A percentile compares a stretch with the other conserved stretches of the same genome.
phyloP scores from a whole-genome alignment of 768 basidiomycete genomes.

The Hygrophoropsis aurantiaca region DNA sequence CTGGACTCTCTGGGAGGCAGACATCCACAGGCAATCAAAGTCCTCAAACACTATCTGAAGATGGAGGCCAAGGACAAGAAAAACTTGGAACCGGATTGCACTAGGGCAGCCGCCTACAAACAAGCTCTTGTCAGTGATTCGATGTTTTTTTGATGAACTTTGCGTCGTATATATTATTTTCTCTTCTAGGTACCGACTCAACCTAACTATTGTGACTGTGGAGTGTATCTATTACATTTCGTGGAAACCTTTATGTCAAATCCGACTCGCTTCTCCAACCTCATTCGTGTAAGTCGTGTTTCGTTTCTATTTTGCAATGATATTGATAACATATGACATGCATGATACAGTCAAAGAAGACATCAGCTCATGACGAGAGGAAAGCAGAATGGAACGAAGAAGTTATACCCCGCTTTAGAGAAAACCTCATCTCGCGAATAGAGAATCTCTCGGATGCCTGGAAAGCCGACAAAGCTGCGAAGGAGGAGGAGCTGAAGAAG shows the following conservation, averaged over 20 bases:
- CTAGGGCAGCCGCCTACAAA: slow-evolving; percentile 41
- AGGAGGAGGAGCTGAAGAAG: slow-evolving; percentile 30
- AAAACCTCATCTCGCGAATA: slow-evolving; percentile 43
- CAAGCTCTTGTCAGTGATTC: slow-evolving; percentile 47
- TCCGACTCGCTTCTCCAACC: slow-evolving; percentile 51
- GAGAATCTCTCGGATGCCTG: slow-evolving; percentile 51
- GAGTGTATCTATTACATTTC: slow-evolving; percentile 88
- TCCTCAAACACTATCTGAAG: slow-evolving; percentile 65
- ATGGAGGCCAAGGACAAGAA: slow-evolving; percentile 80
- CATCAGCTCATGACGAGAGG: slow-evolving; percentile 36
- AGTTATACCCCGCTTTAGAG: slow-evolving; percentile 46
- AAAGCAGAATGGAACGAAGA: slow-evolving; percentile 53
- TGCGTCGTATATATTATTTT: not conserved
- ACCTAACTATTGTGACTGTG: slow-evolving; percentile 90
- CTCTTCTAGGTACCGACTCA: slow-evolving; percentile 76
- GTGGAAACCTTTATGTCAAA: slow-evolving; percentile 72
- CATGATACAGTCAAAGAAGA: slow-evolving; percentile 28
- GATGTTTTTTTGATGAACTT: not conserved
- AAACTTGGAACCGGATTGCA: slow-evolving; percentile 31
- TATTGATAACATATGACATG: slow-evolving; percentile 1
- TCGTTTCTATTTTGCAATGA: not conserved
- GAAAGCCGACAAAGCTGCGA: slow-evolving; percentile 43
- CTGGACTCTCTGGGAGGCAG: slow-evolving; percentile 83
- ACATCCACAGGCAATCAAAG: slow-evolving; percentile 66
- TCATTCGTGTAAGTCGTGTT: slow-evolving; percentile 33